Evolutionary conservation across 106 monocot species (phyloP).

Genomic region (Dendrobium nobile): DNA sequence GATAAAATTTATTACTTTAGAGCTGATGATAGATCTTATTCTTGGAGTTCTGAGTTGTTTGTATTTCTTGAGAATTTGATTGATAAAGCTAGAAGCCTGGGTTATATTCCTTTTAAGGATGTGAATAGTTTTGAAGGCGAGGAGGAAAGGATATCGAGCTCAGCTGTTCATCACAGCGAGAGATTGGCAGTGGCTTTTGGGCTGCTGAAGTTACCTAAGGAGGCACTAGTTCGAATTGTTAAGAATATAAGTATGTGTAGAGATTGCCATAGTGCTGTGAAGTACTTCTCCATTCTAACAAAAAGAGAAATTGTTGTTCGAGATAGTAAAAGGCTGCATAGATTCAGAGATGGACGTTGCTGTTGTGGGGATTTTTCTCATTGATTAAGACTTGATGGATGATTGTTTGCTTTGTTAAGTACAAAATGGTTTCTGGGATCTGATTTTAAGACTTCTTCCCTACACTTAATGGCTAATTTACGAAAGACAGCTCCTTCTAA

Average conservation of each 20-base stretch:
- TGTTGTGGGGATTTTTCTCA: constrained; percentile 67
- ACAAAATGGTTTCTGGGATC: neutral
- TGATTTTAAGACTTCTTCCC: too few relatives aligned
- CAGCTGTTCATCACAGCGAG: constrained; percentile 60
- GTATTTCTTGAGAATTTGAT: constrained; percentile 47
- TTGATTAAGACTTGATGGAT: constrained; percentile 16
- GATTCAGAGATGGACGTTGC: constrained; percentile 58
- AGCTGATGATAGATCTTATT: constrained; percentile 55
- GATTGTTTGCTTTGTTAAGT: neutral
- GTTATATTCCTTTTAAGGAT: constrained; percentile 40
- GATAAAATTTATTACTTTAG: constrained; percentile 54
- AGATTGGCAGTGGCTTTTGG: constrained; percentile 66
- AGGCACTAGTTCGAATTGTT: constrained; percentile 44
- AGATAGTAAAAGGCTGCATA: constrained; percentile 74
- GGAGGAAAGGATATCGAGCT: constrained; percentile 18
- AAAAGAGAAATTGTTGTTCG: constrained; percentile 61
- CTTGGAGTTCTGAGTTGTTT: constrained; percentile 36
- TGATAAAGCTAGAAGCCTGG: constrained; percentile 43
- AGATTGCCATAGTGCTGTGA: constrained; percentile 60
- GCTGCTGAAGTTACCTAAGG: constrained; percentile 37
- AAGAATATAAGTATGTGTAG: constrained; percentile 78
- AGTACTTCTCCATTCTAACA: constrained; percentile 51
- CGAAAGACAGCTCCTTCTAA: too few relatives aligned
- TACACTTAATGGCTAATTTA: too few relatives aligned
- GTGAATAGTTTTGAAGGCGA: constrained; percentile 23